These are phyloP conservation scores for Aspergillus amoenus DNA, from an alignment of 2,329 filamentous ascomycete species.

Conservation along the genomic window DNA sequence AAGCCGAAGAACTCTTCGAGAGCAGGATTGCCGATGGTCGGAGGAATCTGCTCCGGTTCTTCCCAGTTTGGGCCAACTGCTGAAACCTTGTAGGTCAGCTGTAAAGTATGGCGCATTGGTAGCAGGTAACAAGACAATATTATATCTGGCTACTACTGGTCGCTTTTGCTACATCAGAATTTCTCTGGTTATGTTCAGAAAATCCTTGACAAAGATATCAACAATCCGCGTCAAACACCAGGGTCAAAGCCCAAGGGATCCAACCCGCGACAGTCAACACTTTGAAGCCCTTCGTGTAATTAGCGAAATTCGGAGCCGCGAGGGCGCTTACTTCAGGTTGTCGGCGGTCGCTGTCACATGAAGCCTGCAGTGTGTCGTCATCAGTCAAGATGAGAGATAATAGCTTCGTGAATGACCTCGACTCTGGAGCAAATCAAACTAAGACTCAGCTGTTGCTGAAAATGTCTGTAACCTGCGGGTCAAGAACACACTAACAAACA, in stretches of 20 bases:
- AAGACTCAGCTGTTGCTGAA: background rate
- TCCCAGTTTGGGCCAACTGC: background rate
- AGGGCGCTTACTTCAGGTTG: background rate
- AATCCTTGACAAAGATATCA: no score
- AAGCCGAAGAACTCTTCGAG: background rate
- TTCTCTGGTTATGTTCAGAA: no score
- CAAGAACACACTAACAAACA: background rate
- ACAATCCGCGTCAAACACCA: no score
- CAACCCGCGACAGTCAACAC: background rate
- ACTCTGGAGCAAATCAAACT: no score
- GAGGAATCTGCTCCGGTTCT: slow-evolving; percentile 1
- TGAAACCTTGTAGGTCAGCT: background rate
- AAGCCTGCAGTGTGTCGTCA: slow-evolving; percentile 15
- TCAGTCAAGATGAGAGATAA: background rate
- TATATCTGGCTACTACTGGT: no score
- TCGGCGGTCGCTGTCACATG: background rate
- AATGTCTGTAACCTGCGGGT: background rate
- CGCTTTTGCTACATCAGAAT: no score
- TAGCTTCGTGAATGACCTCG: no score
- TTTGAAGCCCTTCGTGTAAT: slow-evolving; percentile 1
- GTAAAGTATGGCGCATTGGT: background rate
- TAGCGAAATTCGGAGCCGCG: slow-evolving; percentile 18
- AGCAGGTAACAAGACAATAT: no score
- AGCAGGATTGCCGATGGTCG: background rate
- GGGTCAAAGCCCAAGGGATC: no score